phyloP scores from a whole-genome alignment of 441 rosid genomes.

The Adansonia rubrostipa region DNA sequence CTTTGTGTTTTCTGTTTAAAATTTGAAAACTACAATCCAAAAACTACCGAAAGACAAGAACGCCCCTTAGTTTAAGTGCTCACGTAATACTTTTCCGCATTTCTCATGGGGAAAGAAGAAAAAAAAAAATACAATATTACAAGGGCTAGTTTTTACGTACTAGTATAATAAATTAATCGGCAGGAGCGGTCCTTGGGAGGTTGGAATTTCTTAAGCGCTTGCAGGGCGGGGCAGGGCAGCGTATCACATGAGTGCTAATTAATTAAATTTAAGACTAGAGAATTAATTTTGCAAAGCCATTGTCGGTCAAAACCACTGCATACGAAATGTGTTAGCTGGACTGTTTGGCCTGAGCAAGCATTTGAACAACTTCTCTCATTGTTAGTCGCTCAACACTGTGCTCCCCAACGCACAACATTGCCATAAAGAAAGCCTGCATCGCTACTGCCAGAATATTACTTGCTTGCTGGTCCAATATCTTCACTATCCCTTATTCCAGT shows the following conservation, averaged over 20 bases:
- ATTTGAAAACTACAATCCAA: not conserved
- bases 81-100: too few species aligned
- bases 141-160: too few species aligned
- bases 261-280: too few species aligned
- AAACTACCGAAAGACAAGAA: too few species aligned
- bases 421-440: constrained; percentile 77
- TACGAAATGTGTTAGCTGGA: constrained; percentile 37
- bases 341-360: constrained; percentile 62
- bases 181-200: not conserved
- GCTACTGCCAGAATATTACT: constrained; percentile 53
- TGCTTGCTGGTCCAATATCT: constrained; percentile 63
- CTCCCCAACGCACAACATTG: constrained; percentile 84
- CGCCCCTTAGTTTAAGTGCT: too few species aligned
- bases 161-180: too few species aligned
- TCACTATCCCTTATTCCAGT: constrained; percentile 62
- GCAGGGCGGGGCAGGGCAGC: not conserved
- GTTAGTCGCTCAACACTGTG: constrained; percentile 88
- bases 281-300: too few species aligned
- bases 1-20: not conserved
- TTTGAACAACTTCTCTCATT: constrained; percentile 89
- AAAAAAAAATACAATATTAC: too few species aligned
- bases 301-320: constrained; percentile 28
- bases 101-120: too few species aligned
- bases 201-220: not conserved
- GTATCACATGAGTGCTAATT: not conserved